Evolutionary conservation across 371 early-diverging fungal species (phyloP).

Genomic region (Thermomucor indicae-seudaticae): DNA sequence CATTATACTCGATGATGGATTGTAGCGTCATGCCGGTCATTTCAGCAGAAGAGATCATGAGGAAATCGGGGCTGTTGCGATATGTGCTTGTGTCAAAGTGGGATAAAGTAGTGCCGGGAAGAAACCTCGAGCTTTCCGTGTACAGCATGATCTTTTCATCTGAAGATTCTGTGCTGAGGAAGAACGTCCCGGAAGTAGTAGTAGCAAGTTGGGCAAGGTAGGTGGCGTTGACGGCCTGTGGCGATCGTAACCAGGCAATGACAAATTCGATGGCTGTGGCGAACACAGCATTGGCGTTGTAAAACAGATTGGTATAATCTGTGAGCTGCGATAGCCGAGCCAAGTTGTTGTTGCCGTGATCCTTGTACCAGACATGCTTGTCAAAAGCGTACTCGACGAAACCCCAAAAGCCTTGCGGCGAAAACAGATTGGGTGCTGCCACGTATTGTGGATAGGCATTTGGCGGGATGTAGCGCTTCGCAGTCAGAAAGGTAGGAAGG

Average conservation of each 20-base stretch:
- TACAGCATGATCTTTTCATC: background rate
- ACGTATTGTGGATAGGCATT: background rate
- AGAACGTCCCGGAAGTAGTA: too few relatives aligned
- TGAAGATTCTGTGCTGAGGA: too few relatives aligned
- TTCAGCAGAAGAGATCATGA: background rate
- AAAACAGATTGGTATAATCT: background rate
- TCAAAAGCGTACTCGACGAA: conserved; percentile 1
- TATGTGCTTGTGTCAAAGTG: conserved; percentile 1
- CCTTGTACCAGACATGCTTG: background rate
- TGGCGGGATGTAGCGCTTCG: background rate
- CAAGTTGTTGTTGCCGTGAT: background rate
- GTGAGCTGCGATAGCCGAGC: background rate
- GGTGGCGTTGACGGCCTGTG: background rate
- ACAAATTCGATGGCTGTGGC: background rate
- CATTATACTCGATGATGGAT: background rate
- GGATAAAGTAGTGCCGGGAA: background rate
- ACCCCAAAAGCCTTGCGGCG: conserved; percentile 2
- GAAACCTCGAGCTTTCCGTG: background rate
- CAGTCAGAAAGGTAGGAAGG: background rate
- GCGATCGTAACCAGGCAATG: background rate
- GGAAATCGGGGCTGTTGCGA: background rate
- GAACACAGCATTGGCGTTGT: background rate
- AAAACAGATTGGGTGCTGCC: conserved; percentile 3
- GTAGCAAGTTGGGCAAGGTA: background rate
- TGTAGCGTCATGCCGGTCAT: conserved; percentile 3